Evolutionary conservation across 352 stramenopile genomes (phyloP), one percentile per base, ranked within the genome.

Genomic region (Sclerospora graminicola): DNA sequence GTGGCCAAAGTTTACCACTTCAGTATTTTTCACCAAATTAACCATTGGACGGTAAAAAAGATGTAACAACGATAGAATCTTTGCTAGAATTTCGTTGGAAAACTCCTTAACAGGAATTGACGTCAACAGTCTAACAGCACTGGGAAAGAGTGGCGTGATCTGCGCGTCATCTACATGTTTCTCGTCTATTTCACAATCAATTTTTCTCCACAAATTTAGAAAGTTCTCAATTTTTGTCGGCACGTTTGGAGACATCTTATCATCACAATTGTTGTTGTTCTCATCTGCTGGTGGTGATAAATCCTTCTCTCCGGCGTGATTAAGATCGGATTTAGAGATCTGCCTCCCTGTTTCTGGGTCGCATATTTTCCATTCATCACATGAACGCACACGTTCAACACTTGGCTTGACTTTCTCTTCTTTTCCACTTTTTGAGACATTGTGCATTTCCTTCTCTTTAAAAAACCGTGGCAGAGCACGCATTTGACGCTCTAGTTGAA

Each of bases 341-440:
- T 81, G 61, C 1, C 50, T 60, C 0, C 72, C 78, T 0, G 77
- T 90, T 54, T 89, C 60, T 1, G 77, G 73, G 41, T 91, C 77
- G n/a, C 86, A 85, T n/a, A 72, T 73, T 45, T 77, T 85, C 68
- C 81, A 87, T 42, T 94, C 79, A n/a, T 83, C 72, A 56, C 76
- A 83, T 18, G 65, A 78, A 5, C 73, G 74, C 8, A 90, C 60
- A 0, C 75, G 60, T 48, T 89, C 79, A 3, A 86, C 52, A 41
- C 73, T 89, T 1, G 77, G 71, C 5, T 73, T 80, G 5, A 84
- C 33, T 32, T 73, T 61, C 19, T 56, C 39, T 5, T 66, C 53
- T 15, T 11, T 38, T 4, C 49, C 23, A 28, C 13, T 44, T 47
- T 40, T 35, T 32, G 52, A 30, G 6, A 51, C 52, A 8, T 48